Base-by-base conservation (phyloP, 768 basidiomycete species). In the Phanerodontia chrysosporium region DNA sequence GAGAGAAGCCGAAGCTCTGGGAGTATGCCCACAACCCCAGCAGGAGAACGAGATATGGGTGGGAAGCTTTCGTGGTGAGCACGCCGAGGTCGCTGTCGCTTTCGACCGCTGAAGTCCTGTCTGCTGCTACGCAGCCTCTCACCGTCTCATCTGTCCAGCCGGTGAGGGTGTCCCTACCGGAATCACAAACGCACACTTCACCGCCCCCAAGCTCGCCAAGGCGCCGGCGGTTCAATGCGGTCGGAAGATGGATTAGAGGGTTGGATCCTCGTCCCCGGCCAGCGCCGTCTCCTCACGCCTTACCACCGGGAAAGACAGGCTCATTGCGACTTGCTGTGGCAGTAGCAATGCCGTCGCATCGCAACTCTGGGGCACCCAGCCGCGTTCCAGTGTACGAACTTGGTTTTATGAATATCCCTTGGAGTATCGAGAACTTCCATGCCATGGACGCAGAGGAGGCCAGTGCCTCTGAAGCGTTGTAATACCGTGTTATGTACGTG, bases 371-470 rank as follows among this genome's bases (percentile, higher is more conserved):
- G 13, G 28, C 4, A 4, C 49, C 18, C 10, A 27, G 14, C 18
- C 18, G 35, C 14, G 30, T 49, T 10, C 51, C 54, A 12, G 13
- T 61, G 1, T 61, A 44, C 49, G 60, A 61, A 32, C 55, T 61
- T 3, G 60, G 60, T 1, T 27, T 61, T 21, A 3, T 52, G 1
- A n/a, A 27, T 12, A 18, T 61, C 25, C 60, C 60, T 16, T 61
- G 60, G 60, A 30, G 29, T 21, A 28, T 22, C 4, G 46, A 57
- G n/a, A 30, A 57, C 16, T 39, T 53, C 14, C 14, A 32, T 14
- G 30, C n/a, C 45, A 25, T 96, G 92, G 57, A 83, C 39, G 39
- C 18, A 18, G 8, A 4, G 16, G 39, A 42, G 10, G 8, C 39
- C 39, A 18, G 8, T 18, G 4, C 39, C 16, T 18, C 39, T 42